Evolutionary conservation across 2,329 filamentous ascomycete species (phyloP).

Genomic region (Alternaria atra): DNA sequence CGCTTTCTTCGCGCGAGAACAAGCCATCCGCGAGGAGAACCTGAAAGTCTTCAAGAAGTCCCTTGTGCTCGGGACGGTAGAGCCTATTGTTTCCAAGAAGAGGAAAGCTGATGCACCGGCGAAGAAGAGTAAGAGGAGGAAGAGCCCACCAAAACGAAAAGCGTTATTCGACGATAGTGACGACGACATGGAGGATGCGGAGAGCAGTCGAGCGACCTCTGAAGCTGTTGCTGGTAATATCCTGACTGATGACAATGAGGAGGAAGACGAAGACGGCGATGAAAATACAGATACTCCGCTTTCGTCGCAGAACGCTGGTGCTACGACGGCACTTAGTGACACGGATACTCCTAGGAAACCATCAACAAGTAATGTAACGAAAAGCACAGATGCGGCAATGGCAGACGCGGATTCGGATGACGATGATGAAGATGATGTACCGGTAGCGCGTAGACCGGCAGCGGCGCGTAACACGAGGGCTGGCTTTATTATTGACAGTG

Average conservation of each 20-base stretch:
- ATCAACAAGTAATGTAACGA: slow-evolving; percentile 1
- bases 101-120: slow-evolving; percentile 40
- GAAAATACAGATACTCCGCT: slow-evolving; percentile 52
- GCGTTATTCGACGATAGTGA: slow-evolving; percentile 43
- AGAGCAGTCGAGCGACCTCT: slow-evolving; percentile 42
- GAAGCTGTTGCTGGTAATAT: neutral
- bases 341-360: slow-evolving; percentile 23
- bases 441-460: slow-evolving; percentile 45
- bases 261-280: slow-evolving; percentile 42
- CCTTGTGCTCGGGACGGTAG: slow-evolving; percentile 55
- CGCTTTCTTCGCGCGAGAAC: slow-evolving; percentile 82
- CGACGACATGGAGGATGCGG: slow-evolving; percentile 32
- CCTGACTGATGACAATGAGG: slow-evolving; percentile 29
- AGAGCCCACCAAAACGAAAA: slow-evolving; percentile 41
- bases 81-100: slow-evolving; percentile 43
- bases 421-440: slow-evolving; percentile 52
- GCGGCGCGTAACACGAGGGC: slow-evolving; percentile 51
- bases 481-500: slow-evolving; percentile 57
- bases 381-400: slow-evolving; percentile 36
- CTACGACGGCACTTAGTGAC: slow-evolving; percentile 19
- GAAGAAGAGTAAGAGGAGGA: slow-evolving; percentile 42
- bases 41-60: slow-evolving; percentile 58
- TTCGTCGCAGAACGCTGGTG: slow-evolving; percentile 47
- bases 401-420: slow-evolving; percentile 47
- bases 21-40: slow-evolving; percentile 68